Base-by-base conservation (phyloP, 192 early-diverging fungal species). In the Backusella parvicylindrica region DNA sequence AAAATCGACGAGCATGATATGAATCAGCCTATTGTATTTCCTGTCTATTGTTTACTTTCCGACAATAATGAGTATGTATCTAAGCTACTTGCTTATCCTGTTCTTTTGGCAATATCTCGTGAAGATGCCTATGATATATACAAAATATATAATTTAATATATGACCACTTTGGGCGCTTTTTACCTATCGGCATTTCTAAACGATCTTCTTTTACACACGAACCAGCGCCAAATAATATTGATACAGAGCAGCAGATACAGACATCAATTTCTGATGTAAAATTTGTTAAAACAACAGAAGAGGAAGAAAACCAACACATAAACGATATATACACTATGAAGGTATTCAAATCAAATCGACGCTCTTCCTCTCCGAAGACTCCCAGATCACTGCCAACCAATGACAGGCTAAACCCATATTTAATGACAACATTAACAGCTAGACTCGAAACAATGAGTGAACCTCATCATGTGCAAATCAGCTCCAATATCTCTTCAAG, bases 81-180 rank as follows among this genome's bases (percentile, higher is more conserved):
- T 18, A 21, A 2, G 1, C 64, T 75, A 23, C 82, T 80, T 64
- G 86, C 83, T 8, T 64, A 75, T 15, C 86, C 83, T 11, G 79
- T 87, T 41, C 73, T 87, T 75, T 64, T 87, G 11, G 80, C 77
- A 11, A 78, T 87, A 3, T 72, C 67, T 2, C 76, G 73, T 18
- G 75, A 82, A 65, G 82, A 87, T 6, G 79, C 86, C 1, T 68
- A 31, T 16, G 35, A 73, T 64, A 64, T 72, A 0, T 70, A 84
- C 6, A 74, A 69, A 33, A 36, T 87, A 2, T 83, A 84, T 18
- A 23, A 67, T 12, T 73, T 79, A 13, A 79, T 87, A 65, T 68
- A 69, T 6, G 2, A 78, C 18, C 86, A 84, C 26, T 72, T 81
- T 12, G 77, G 75, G 18, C 77, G 86, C 26, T 87, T 84, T 40